Base-by-base conservation (phyloP, 257 asterid species). In the Ocimum tenuiflorum region DNA sequence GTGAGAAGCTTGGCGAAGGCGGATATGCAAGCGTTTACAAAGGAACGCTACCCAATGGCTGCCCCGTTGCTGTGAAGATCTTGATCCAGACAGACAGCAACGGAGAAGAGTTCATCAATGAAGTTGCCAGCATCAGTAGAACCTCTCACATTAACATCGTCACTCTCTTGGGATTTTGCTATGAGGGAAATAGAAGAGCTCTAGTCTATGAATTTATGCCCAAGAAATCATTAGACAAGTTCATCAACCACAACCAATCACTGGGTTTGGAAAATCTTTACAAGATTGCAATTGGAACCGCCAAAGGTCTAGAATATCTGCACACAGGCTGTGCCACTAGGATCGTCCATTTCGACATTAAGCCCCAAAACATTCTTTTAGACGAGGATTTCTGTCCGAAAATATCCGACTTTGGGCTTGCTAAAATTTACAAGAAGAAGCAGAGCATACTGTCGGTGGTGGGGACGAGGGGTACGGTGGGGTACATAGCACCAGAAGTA, bases 271-370 rank as follows among this genome's bases (percentile, higher is more conserved):
- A 64, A 53, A 82, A 20, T 27, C 17, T 86, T 80, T 77, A 77
- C 80, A 77, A 73, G 31, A 84, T 84, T 3, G 87, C 86, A 71
- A 65, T 79, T 17, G 95, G 83, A 47, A 75, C 83, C 3, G 91
- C 90, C 36, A 77, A 74, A 6, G 90, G 86, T 45, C 63, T 86
- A 27, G 81, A 88, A 53, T 86, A 76, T 76, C 79, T 86, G 9
- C 94, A 83, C 60, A 24, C 78, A 46, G 86, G 80, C 35, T 80
- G 86, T 27, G 80, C 42, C 67, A 74, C 82, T n/a, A 73, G 84
- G 60, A 70, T 79, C 62, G 80, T 86, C 23, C 88, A 87, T 65
- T 88, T 88, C 13, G 95, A 86, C 60, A 88, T 86, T 36, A 86
- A 86, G 47, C 86, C 85, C 68, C 82, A 76, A 22, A 86, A 86